Base-by-base conservation (phyloP, 2,329 filamentous ascomycete species). In the Colletotrichum costaricense region DNA sequence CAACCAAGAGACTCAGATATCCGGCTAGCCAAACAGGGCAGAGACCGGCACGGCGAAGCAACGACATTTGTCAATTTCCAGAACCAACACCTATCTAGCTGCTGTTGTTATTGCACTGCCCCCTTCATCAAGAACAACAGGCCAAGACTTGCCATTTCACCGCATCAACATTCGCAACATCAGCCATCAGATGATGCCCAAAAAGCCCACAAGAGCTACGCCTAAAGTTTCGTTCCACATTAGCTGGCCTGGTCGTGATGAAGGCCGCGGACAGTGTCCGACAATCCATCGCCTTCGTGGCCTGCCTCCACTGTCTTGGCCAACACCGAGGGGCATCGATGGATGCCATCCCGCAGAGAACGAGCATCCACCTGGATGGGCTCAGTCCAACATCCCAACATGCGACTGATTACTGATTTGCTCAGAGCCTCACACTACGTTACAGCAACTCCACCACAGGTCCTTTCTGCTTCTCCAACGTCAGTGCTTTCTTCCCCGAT, bases 401-500 rank as follows among this genome's bases (percentile, higher is more conserved):
- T 59, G 58, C 66, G 66, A 64, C 26, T 55, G 54, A 30, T 16
- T 14, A 52, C 69, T 69, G 58, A 64, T 59, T 72, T 59, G 69
- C 38, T 54, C 5, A 42, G 28, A 16, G 42, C n/a, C 33, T 49
- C 16, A 49, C 19, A 49, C 19, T 8, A 35, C 28, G 54, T 69
- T 35, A 55, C 54, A 49, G 4, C 30, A 56, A 16, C 58, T 60
- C 69, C 69, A 72, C 69, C 16, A 26, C 22, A 33, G 16, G 28
- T 52, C 24, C 38, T 26, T 69, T 58, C 38, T 38, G 38, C 6
- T 46, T 58, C 16, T 62, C 49, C 35, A 57, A 22, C 35, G 28
- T 63, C 52, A 30, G 9, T 67, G 42, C 55, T 38, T 67, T 46
- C 33, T 69, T 69, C 66, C 59, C 70, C 70, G 55, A 72, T 24